phyloP scores from a whole-genome alignment of 2,329 filamentous ascomycete species.

The Drechslera avenae region DNA sequence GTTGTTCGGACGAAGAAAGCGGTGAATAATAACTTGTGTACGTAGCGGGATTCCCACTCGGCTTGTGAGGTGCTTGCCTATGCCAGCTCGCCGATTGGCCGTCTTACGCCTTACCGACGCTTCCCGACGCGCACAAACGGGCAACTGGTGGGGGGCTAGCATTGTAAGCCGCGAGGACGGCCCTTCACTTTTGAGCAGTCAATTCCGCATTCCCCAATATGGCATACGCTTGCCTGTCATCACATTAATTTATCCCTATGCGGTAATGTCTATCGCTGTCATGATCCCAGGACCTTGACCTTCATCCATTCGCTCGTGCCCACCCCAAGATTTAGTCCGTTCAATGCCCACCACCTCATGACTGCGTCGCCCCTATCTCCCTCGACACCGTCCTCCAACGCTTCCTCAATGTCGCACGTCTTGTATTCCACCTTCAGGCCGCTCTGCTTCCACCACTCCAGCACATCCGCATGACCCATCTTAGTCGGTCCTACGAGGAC shows the following conservation, averaged over 20 bases:
- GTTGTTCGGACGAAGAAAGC: not conserved
- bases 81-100: constrained; percentile 23
- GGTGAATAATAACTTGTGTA: not conserved
- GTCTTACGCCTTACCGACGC: constrained; percentile 8
- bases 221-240: not conserved
- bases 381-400: constrained; percentile 82
- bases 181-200: constrained; percentile 8
- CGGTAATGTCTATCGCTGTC: not conserved
- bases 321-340: constrained; percentile 79
- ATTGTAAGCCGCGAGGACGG: constrained; percentile 6
- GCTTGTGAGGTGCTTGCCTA: constrained; percentile 4
- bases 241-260: not conserved
- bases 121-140: constrained; percentile 13
- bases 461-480: constrained; percentile 79
- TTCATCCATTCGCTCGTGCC: constrained; percentile 91
- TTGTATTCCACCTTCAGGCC: constrained; percentile 85
- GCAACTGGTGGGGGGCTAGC: constrained; percentile 17
- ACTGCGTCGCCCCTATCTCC: constrained; percentile 72
- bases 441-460: constrained; percentile 90
- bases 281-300: constrained; percentile 66
- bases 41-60: too few relatives aligned
- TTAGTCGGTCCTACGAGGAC: constrained; percentile 86
- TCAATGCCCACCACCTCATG: constrained; percentile 83
- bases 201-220: constrained; percentile 1
- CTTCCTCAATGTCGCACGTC: constrained; percentile 94